Conservation (phyloP, 441 rosid genomes). For the Aleurites moluccanus region DNA sequence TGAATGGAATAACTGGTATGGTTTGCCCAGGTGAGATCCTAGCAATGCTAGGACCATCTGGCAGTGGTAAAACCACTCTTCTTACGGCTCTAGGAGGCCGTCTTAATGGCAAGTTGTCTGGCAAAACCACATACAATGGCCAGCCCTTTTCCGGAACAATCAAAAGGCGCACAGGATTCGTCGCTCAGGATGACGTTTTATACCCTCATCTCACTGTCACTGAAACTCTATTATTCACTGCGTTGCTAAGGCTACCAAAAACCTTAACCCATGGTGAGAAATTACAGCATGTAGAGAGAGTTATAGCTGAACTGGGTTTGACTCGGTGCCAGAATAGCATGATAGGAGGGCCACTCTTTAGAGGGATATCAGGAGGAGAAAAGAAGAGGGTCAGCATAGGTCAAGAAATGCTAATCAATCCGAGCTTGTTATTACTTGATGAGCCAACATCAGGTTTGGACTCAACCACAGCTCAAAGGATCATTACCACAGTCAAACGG, state of each 20-base stretch:
- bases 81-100: slow-evolving; percentile 96
- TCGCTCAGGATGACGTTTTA: slow-evolving; percentile 80
- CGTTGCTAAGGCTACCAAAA: slow-evolving; percentile 74
- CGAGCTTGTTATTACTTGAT: slow-evolving; percentile 79
- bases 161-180: slow-evolving; percentile 82
- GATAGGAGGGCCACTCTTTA: slow-evolving; percentile 91
- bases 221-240: slow-evolving; percentile 88
- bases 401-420: slow-evolving; percentile 94
- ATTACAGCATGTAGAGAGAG: slow-evolving; percentile 63
- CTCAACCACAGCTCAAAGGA: slow-evolving; percentile 89
- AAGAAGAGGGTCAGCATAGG: slow-evolving; percentile 94
- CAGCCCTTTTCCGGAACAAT: slow-evolving; percentile 73
- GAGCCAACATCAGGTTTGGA: slow-evolving; percentile 97
- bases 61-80: slow-evolving; percentile 97
- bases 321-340: slow-evolving; percentile 70
- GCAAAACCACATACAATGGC: slow-evolving; percentile 83
- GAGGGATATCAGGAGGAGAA: slow-evolving; percentile 97
- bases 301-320: slow-evolving; percentile 76
- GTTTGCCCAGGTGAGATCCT: slow-evolving; percentile 88
- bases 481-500: slow-evolving; percentile 69
- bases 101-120: slow-evolving; percentile 59
- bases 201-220: slow-evolving; percentile 89
- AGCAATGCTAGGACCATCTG: slow-evolving; percentile 96
- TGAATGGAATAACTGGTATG: slow-evolving; percentile 76
- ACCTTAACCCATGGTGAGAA: slow-evolving; percentile 62